Percentiles rank a stretch among this genome's conserved stretches.
Conservation (phyloP, 768 basidiomycete species). For the Hypholoma fasciculare region DNA sequence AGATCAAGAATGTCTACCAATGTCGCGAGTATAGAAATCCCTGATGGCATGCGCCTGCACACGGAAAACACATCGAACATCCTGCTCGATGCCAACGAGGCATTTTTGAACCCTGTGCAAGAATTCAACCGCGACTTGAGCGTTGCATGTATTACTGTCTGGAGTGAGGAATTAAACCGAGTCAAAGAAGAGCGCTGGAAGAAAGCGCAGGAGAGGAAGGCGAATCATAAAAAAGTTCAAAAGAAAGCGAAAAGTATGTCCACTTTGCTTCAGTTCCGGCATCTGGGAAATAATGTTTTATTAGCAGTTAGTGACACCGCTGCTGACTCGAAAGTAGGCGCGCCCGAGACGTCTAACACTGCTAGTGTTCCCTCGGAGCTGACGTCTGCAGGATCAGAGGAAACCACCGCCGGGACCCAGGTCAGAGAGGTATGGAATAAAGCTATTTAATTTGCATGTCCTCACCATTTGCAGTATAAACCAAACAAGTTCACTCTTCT, state of each 20-base stretch:
- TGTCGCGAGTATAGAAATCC: constrained; percentile 38
- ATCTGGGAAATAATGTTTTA: background rate
- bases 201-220: constrained; percentile 49
- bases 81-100: constrained; percentile 76
- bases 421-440: background rate
- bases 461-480: constrained; percentile 38
- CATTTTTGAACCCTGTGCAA: constrained; percentile 96
- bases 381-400: background rate
- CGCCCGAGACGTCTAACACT: background rate
- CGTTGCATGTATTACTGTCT: constrained; percentile 86
- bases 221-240: constrained; percentile 16
- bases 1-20: constrained; percentile 20
- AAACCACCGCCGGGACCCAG: background rate
- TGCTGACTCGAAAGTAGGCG: background rate
- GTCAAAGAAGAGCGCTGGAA: constrained; percentile 65
- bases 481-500: constrained; percentile 76
- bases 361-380: background rate
- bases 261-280: too few relatives aligned
- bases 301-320: background rate
- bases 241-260: constrained; percentile 32
- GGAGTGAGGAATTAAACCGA: constrained; percentile 74
- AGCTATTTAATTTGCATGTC: constrained; percentile 14
- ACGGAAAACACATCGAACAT: constrained; percentile 83
- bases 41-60: constrained; percentile 77
- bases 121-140: constrained; percentile 97